A percentile compares a stretch with the other conserved stretches of the same genome.
These are phyloP conservation scores for Aurifilum marmelostoma DNA, from an alignment of 2,329 filamentous ascomycete species.

Conservation along the genomic window DNA sequence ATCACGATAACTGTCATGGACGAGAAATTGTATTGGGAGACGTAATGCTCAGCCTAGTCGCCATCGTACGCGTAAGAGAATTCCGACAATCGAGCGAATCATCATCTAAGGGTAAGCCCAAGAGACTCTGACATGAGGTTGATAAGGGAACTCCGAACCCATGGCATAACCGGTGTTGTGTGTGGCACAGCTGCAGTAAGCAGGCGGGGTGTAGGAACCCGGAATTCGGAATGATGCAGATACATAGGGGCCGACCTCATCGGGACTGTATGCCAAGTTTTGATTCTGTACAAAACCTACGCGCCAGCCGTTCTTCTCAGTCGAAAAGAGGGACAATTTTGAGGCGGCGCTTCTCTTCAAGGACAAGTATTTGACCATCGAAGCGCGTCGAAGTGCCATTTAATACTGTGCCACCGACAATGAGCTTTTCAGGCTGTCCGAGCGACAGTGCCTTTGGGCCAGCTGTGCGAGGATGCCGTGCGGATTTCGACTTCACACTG, in stretches of 20 bases:
- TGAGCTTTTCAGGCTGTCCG: constrained; percentile 12
- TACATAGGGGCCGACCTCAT: background rate
- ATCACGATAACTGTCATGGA: background rate
- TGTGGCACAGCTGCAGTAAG: constrained; percentile 5
- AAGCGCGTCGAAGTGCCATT: background rate
- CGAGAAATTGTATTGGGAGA: background rate
- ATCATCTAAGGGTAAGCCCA: background rate
- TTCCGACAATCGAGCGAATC: background rate
- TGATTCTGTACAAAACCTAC: background rate
- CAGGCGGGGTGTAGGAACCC: background rate
- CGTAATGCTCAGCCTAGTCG: background rate
- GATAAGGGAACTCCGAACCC: background rate
- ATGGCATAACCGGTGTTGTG: background rate
- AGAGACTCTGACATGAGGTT: background rate
- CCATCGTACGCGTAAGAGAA: background rate
- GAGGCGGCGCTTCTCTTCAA: background rate
- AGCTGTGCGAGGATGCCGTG: constrained; percentile 35
- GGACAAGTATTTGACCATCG: background rate
- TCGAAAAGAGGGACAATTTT: background rate
- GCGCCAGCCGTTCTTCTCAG: background rate
- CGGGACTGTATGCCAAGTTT: background rate
- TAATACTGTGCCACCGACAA: background rate
- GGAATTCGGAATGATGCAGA: background rate
- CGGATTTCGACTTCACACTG: constrained; percentile 55
- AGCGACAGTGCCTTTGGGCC: constrained; percentile 16